These are phyloP conservation scores for Purpureocillium lavendulum DNA, from an alignment of 2,329 filamentous ascomycete genomes.

Conservation along the genomic window DNA sequence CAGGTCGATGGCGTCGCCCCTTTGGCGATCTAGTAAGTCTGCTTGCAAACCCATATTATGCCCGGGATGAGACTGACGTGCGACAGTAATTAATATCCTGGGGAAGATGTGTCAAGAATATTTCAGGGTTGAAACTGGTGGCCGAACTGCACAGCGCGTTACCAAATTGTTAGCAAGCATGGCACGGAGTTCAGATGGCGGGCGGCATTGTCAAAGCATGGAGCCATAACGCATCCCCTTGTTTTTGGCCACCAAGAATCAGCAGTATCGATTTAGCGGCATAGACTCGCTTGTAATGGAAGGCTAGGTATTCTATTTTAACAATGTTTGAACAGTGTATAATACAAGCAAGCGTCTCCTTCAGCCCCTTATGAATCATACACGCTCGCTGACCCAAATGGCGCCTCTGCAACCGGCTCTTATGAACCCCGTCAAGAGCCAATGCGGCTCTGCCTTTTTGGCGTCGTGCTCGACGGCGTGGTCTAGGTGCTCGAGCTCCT, in stretches of 20 bases:
- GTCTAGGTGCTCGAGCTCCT: slow-evolving; percentile 94
- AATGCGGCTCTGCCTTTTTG: slow-evolving; percentile 82
- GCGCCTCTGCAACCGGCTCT: slow-evolving; percentile 83
- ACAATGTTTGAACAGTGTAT: not conserved
- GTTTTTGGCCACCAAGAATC: not conserved
- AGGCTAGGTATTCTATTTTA: not conserved
- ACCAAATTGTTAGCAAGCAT: not conserved
- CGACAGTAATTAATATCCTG: slow-evolving; percentile 21
- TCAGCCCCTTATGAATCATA: slow-evolving; percentile 30
- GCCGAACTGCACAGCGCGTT: not conserved
- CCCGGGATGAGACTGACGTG: slow-evolving; percentile 16
- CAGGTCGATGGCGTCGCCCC: slow-evolving; percentile 94
- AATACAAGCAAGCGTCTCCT: not conserved
- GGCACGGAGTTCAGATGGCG: not conserved
- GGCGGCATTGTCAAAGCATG: not conserved
- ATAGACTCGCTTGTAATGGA: slow-evolving; percentile 4
- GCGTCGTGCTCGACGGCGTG: slow-evolving; percentile 91
- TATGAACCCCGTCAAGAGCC: slow-evolving; percentile 79
- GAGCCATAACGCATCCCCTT: not conserved
- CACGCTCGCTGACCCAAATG: slow-evolving; percentile 81
- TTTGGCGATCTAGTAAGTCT: slow-evolving; percentile 87
- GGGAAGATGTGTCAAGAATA: not conserved
- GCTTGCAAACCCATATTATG: not conserved
- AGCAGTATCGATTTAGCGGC: not conserved
- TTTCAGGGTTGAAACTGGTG: too few relatives aligned